Evolutionary conservation across 768 basidiomycete species (phyloP).

Genomic region (Galerina sulciceps): DNA sequence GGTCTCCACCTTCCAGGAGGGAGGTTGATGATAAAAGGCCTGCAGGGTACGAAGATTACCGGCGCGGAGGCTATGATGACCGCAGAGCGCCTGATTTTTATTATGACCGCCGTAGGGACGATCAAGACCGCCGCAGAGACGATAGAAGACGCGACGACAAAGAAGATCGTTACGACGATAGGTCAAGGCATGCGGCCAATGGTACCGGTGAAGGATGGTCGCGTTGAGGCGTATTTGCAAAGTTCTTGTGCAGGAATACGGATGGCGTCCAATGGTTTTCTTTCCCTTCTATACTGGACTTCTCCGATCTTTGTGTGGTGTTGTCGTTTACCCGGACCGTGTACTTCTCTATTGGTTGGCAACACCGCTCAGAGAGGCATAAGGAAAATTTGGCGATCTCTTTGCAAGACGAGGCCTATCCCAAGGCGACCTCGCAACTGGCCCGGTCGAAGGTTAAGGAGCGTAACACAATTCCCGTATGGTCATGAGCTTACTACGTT

Average conservation of each 20-base stretch:
- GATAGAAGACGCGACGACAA: conserved; percentile 84
- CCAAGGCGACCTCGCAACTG: conserved; percentile 16
- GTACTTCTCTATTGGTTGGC: conserved; percentile 55
- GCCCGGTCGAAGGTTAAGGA: conserved; percentile 16
- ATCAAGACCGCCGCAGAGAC: conserved; percentile 69
- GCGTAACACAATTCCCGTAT: not conserved
- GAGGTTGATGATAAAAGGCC: conserved; percentile 84
- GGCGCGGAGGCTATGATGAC: conserved; percentile 84
- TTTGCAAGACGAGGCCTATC: conserved; percentile 9
- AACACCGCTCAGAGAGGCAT: conserved; percentile 37
- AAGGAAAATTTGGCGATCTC: conserved; percentile 27
- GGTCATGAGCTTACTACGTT: not conserved
- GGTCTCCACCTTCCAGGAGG: conserved; percentile 82
- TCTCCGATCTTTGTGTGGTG: conserved; percentile 48
- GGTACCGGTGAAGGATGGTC: conserved; percentile 78
- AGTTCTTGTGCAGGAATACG: conserved; percentile 39
- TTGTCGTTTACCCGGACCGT: conserved; percentile 60
- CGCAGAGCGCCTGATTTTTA: conserved; percentile 83
- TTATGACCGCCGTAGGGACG: conserved; percentile 89
- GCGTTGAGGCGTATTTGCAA: conserved; percentile 57
- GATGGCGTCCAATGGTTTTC: conserved; percentile 40
- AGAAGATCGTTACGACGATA: conserved; percentile 81
- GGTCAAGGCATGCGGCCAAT: conserved; percentile 60
- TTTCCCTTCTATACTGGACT: conserved; percentile 55
- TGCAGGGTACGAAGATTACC: conserved; percentile 92